A percentile compares a stretch with the other conserved stretches of the same genome.
phyloP scores from a whole-genome alignment of 345 rosid genomes.

The Microthlaspi erraticum region DNA sequence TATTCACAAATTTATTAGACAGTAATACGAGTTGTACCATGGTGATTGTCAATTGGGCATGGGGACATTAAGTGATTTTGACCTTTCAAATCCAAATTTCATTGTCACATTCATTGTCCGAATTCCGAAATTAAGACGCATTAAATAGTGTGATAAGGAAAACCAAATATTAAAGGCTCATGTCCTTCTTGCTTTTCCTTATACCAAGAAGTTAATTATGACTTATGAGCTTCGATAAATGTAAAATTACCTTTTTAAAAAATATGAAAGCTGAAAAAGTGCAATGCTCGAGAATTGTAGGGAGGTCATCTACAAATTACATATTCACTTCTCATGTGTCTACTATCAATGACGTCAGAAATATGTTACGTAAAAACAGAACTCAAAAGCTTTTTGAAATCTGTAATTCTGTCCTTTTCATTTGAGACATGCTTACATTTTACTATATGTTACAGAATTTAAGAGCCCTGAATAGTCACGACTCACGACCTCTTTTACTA shows the following conservation, averaged over 20 bases:
- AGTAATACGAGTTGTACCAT: neutral
- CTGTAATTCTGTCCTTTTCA: conserved; percentile 8
- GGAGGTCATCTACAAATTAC: conserved; percentile 31
- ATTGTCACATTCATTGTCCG: too few relatives aligned
- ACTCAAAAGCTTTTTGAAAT: conserved; percentile 8
- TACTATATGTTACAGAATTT: neutral
- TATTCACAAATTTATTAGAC: too few relatives aligned
- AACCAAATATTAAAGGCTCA: conserved; percentile 25
- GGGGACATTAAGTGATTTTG: conserved; percentile 27
- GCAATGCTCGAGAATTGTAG: conserved; percentile 40
- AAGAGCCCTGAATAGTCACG: neutral
- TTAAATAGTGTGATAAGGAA: neutral
- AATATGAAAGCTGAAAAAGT: conserved; percentile 29
- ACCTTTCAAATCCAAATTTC: conserved; percentile 10
- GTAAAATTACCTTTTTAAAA: neutral
- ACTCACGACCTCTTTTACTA: neutral
- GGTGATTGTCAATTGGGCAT: neutral
- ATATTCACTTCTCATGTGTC: conserved; percentile 28
- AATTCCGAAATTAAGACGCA: neutral
- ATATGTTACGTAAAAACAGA: conserved; percentile 26
- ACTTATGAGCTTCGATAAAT: conserved; percentile 24
- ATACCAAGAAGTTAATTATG: conserved; percentile 11
- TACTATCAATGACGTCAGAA: conserved; percentile 23
- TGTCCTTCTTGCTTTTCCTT: conserved; percentile 22
- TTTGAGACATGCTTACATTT: neutral